Evolutionary conservation across 106 monocot species (phyloP).

Genomic region (Allium fistulosum): DNA sequence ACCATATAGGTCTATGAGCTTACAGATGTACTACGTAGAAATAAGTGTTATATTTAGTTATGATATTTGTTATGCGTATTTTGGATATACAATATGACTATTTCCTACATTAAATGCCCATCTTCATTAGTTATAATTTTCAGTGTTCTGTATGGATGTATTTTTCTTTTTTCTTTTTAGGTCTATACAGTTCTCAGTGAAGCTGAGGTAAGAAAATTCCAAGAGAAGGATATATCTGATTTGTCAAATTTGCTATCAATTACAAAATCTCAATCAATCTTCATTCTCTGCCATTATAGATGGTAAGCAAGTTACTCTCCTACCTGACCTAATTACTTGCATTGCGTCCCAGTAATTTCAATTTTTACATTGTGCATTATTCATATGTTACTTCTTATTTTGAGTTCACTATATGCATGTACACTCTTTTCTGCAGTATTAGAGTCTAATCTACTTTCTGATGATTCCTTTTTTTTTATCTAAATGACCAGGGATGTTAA

Average conservation of each 20-base stretch:
- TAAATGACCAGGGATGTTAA: neutral
- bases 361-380: neutral
- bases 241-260: neutral
- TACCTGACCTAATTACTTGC: neutral
- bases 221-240: neutral
- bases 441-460: neutral
- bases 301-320: neutral
- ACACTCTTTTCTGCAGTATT: neutral
- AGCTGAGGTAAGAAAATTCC: neutral
- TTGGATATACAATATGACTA: too few relatives aligned
- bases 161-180: neutral
- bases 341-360: neutral
- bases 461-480: neutral
- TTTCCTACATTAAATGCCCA: too few relatives aligned
- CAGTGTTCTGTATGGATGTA: neutral
- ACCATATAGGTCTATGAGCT: too few relatives aligned
- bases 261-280: neutral
- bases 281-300: constrained; percentile 1
- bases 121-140: too few relatives aligned
- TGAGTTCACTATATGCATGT: neutral
- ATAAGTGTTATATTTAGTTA: too few relatives aligned
- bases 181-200: neutral
- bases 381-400: neutral
- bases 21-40: too few relatives aligned
- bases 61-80: too few relatives aligned